These are phyloP conservation scores for Furcasterigmium sp. DNA, from an alignment of 2,329 filamentous ascomycete species.

Conservation along the genomic window DNA sequence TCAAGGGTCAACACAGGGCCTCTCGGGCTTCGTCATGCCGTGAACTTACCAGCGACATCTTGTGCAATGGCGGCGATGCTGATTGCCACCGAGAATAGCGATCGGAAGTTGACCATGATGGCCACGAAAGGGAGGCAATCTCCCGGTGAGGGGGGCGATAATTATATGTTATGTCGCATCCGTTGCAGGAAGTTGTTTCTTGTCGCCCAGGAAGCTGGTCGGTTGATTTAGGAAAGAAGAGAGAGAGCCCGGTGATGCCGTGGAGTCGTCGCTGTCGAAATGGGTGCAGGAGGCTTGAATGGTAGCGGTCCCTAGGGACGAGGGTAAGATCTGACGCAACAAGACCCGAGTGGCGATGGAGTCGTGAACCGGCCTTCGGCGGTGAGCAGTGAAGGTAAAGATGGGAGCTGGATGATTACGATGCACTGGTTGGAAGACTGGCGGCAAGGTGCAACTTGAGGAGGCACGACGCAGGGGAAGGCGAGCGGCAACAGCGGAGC, in stretches of 20 bases:
- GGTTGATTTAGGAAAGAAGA: neutral
- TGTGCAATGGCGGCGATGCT: slow-evolving; percentile 23
- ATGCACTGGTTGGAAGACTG: too few species aligned
- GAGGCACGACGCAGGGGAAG: neutral
- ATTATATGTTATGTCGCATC: slow-evolving; percentile 3
- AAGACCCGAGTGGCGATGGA: too few species aligned
- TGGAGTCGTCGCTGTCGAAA: neutral
- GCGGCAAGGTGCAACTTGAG: neutral
- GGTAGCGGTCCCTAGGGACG: neutral
- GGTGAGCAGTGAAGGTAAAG: too few species aligned
- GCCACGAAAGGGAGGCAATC: slow-evolving; percentile 1
- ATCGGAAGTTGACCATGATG: slow-evolving; percentile 26
- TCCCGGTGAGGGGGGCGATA: slow-evolving; percentile 11
- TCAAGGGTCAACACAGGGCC: neutral
- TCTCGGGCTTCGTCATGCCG: neutral
- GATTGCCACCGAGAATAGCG: slow-evolving; percentile 22
- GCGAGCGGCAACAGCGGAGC: neutral
- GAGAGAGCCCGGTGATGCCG: neutral
- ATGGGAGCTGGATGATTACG: too few species aligned
- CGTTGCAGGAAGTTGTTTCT: neutral
- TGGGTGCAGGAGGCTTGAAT: neutral
- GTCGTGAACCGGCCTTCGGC: too few species aligned
- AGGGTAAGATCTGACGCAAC: too few species aligned
- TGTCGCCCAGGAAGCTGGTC: neutral
- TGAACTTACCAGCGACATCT: slow-evolving; percentile 23